These are phyloP conservation scores for Fusarium bulbicola DNA, from an alignment of 2,329 filamentous ascomycete genomes.

Conservation along the genomic window DNA sequence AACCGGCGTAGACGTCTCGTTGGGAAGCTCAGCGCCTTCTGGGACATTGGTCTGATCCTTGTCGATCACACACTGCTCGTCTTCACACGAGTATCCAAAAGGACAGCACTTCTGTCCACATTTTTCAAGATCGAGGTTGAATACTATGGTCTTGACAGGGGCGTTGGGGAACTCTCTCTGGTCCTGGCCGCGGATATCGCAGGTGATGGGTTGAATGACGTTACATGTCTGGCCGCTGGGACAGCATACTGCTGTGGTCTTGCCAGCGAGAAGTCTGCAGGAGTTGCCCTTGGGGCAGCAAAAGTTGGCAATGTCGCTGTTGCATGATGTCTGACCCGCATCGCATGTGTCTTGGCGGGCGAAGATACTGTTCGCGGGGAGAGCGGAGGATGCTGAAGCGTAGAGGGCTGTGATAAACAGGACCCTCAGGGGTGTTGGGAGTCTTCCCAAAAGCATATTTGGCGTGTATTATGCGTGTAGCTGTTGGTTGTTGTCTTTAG, in stretches of 20 bases:
- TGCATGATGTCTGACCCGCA: conserved; percentile 62
- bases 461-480: neutral
- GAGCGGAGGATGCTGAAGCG: conserved; percentile 52
- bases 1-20: conserved; percentile 31
- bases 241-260: conserved; percentile 77
- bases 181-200: conserved; percentile 61
- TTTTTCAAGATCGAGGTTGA: conserved; percentile 62
- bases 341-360: conserved; percentile 60
- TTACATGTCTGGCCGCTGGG: conserved; percentile 66
- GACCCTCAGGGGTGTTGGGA: conserved; percentile 45
- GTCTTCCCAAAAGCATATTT: conserved; percentile 29
- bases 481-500: conserved; percentile 6
- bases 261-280: conserved; percentile 70
- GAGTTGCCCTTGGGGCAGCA: conserved; percentile 67
- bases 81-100: conserved; percentile 73
- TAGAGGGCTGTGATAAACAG: conserved; percentile 51
- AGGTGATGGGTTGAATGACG: conserved; percentile 55
- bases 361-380: conserved; percentile 52
- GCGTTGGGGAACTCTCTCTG: conserved; percentile 63
- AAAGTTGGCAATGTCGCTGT: conserved; percentile 68
- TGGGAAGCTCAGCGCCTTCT: conserved; percentile 43
- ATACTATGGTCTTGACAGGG: conserved; percentile 72
- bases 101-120: conserved; percentile 75
- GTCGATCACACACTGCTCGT: conserved; percentile 61
- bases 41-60: conserved; percentile 58